Percentiles rank a stretch among this genome's conserved stretches.
These are phyloP conservation scores for Phytophthora niederhauseri DNA, from an alignment of 352 stramenopile species.

Conservation along the genomic window DNA sequence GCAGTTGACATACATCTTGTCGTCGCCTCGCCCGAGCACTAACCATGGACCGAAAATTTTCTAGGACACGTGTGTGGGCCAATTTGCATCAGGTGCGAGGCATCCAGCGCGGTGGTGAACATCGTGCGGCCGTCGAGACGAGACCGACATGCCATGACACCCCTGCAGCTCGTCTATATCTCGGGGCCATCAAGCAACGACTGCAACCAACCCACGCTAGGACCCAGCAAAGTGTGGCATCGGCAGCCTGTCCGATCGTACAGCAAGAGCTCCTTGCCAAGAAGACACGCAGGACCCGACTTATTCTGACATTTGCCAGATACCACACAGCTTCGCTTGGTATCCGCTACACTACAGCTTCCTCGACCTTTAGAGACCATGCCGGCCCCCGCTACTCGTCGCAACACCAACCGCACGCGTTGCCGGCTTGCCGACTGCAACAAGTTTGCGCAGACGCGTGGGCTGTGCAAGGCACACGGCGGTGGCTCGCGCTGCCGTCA, in stretches of 20 bases:
- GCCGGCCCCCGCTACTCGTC: slow-evolving; percentile 35
- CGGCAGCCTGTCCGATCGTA: slow-evolving; percentile 32
- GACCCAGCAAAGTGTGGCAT: slow-evolving; percentile 23
- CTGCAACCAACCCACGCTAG: slow-evolving; percentile 31
- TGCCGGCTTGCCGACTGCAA: slow-evolving; percentile 70
- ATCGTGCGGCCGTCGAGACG: background rate
- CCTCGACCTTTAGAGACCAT: slow-evolving; percentile 21
- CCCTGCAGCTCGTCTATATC: slow-evolving; percentile 32
- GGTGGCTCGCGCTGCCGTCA: slow-evolving; percentile 82
- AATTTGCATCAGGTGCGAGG: background rate
- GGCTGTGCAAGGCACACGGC: slow-evolving; percentile 85
- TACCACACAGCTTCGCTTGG: background rate
- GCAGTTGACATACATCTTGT: slow-evolving; percentile 27
- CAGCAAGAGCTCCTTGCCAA: slow-evolving; percentile 7
- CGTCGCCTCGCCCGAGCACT: slow-evolving; percentile 26
- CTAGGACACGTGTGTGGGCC: slow-evolving; percentile 5
- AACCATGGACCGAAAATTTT: slow-evolving; percentile 14
- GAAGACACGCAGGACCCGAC: background rate
- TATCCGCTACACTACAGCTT: background rate
- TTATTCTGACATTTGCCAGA: slow-evolving; percentile 33
- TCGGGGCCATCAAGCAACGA: slow-evolving; percentile 27
- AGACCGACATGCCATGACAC: background rate
- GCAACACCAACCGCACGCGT: slow-evolving; percentile 62
- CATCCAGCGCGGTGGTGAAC: slow-evolving; percentile 10
- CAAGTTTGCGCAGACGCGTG: slow-evolving; percentile 82